These are phyloP conservation scores for Cystoderma amianthinum DNA, from an alignment of 768 basidiomycete genomes.

Conservation along the genomic window DNA sequence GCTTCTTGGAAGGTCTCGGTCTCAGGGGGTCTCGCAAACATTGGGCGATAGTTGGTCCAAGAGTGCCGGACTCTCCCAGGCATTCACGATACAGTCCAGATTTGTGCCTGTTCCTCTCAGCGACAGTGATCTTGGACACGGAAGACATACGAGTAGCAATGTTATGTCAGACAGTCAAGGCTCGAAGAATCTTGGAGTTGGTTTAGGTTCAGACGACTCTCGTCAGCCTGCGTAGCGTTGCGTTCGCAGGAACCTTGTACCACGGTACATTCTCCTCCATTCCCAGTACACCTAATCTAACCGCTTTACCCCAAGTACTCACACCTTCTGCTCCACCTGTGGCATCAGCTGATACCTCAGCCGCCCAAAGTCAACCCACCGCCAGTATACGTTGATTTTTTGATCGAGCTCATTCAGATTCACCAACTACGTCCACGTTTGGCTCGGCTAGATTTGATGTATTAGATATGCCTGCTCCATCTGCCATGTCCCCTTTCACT, in stretches of 20 bases:
- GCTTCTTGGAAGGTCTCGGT: conserved; percentile 32
- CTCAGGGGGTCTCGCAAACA: conserved; percentile 39
- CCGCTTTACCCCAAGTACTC: conserved; percentile 38
- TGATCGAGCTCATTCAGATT: not conserved
- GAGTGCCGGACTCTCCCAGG: conserved; percentile 17
- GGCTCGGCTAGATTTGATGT: conserved; percentile 13
- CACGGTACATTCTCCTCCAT: conserved; percentile 54
- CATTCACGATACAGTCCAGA: conserved; percentile 12
- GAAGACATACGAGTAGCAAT: conserved; percentile 26
- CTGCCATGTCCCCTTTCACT: conserved; percentile 43
- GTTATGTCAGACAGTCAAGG: conserved; percentile 13
- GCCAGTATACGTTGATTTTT: conserved; percentile 10
- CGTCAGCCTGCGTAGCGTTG: conserved; percentile 51
- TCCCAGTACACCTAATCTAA: conserved; percentile 30
- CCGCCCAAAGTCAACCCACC: conserved; percentile 6
- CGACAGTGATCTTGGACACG: conserved; percentile 43
- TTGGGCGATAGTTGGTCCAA: conserved; percentile 60
- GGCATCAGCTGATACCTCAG: no score
- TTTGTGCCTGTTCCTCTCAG: conserved; percentile 16
- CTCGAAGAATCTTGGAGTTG: conserved; percentile 23
- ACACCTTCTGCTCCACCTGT: conserved; percentile 29
- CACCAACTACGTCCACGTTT: not conserved
- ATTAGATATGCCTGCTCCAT: conserved; percentile 40
- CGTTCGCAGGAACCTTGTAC: conserved; percentile 51
- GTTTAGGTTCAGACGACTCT: conserved; percentile 27